A percentile compares a stretch with the other conserved stretches of the same genome.
phyloP scores from a whole-genome alignment of 1,139 yeast genomes.

The Scheffersomyces parashehatae region DNA sequence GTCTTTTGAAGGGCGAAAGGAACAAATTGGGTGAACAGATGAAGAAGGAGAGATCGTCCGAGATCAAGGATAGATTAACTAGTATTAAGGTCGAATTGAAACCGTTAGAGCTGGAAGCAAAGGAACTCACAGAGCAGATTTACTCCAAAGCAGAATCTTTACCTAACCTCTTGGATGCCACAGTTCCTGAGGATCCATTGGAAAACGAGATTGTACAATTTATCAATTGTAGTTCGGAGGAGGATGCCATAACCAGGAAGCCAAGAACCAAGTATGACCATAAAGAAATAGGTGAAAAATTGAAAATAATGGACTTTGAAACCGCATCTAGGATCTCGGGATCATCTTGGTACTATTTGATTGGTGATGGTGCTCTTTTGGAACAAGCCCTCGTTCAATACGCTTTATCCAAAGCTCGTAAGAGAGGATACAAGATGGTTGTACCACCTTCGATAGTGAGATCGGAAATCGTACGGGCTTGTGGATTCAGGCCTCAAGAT shows the following conservation, averaged over 20 bases:
- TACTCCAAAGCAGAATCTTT: slow-evolving; percentile 48
- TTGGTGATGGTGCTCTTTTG: slow-evolving; percentile 83
- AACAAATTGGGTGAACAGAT: slow-evolving; percentile 26
- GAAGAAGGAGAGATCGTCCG: slow-evolving; percentile 13
- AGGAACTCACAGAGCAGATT: slow-evolving; percentile 28
- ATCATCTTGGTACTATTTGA: slow-evolving; percentile 81
- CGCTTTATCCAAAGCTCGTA: slow-evolving; percentile 66
- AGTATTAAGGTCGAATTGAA: slow-evolving; percentile 36
- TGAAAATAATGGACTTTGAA: slow-evolving; percentile 67
- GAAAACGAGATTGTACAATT: slow-evolving; percentile 44
- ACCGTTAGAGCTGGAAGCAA: slow-evolving; percentile 33
- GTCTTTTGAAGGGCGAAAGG: slow-evolving; percentile 30
- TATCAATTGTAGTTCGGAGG: slow-evolving; percentile 43
- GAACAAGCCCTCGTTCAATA: slow-evolving; percentile 90
- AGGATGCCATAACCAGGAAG: slow-evolving; percentile 17
- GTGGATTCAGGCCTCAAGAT: slow-evolving; percentile 96
- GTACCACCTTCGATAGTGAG: slow-evolving; percentile 87
- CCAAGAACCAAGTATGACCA: slow-evolving; percentile 53
- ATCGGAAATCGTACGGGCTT: slow-evolving; percentile 75
- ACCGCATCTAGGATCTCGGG: slow-evolving; percentile 81
- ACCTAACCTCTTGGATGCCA: slow-evolving; percentile 66
- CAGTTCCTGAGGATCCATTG: slow-evolving; percentile 40
- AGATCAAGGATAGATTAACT: slow-evolving; percentile 29
- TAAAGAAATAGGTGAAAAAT: slow-evolving; percentile 58
- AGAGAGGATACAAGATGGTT: slow-evolving; percentile 66